Evolutionary conservation across 345 rosid species (phyloP), one percentile per base, ranked within the genome.

Genomic region (Odontarrhena argentea): DNA sequence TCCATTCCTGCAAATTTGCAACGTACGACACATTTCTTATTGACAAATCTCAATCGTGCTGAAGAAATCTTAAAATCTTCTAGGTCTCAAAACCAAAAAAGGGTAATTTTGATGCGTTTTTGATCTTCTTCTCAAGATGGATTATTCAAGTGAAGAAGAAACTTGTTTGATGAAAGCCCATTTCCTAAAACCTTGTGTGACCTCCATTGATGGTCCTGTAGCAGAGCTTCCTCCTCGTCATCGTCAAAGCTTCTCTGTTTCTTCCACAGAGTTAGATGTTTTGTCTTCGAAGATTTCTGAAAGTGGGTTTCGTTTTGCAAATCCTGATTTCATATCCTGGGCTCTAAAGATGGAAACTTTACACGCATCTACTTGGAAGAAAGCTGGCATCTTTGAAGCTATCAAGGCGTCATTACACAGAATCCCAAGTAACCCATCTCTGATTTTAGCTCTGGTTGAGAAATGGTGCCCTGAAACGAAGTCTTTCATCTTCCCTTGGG

Each of bases 391-490:
- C n/a, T 66, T 46, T 40, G 74, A 76, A 2, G 85, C 86, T 9
- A 67, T 83, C 32, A 57, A 65, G 77, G 24, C 67, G 47, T 82
- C 88, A 0, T 77, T 61, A 2, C 73, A 40, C 55, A 6, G 1
- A 4, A 49, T 80, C 52, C 11, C 1, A 0, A 67, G 55, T 49
- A 14, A 82, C 3, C 1, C 1, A 22, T 43, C 66, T 15, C 43
- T 80, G 53, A 2, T 86, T 55, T 1, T 60, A 14, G 72, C 47
- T 25, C 12, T 84, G 7, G 84, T 76, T 2, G 67, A 77, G 66
- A 79, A 45, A 44, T 86, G 86, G 84, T 75, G 79, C 32, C 82
- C 77, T 30, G 72, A 71, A 13, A 80, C 85, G 7, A 82, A 80
- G 44, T 43, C 82, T 0, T 82, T 84, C 22, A 18, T 18, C 22